Percentiles rank a stretch among this genome's conserved stretches.
phyloP scores from a whole-genome alignment of 148 eudicot species.

The Gaultheria prostrata region DNA sequence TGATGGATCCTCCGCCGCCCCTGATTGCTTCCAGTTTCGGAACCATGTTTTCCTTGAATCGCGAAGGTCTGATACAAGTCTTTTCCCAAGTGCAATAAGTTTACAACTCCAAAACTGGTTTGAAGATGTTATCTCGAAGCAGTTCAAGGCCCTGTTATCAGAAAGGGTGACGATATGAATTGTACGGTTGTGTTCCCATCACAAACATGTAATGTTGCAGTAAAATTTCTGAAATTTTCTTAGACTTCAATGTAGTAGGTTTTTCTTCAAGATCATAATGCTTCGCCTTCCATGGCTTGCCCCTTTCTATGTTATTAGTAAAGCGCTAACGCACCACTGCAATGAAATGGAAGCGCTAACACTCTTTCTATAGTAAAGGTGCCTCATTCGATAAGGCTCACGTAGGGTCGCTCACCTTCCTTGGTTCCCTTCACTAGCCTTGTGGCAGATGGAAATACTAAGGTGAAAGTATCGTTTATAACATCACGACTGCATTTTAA shows the following conservation, averaged over 20 bases:
- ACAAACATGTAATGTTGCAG: background rate
- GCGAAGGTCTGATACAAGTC: background rate
- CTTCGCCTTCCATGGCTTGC: background rate
- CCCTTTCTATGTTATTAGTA: background rate
- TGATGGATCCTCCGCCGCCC: conserved; percentile 82
- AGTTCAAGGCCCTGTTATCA: conserved; percentile 13
- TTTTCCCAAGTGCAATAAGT: background rate
- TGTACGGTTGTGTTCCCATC: background rate
- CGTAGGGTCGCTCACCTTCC: background rate
- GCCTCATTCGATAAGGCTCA: background rate
- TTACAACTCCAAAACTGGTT: background rate
- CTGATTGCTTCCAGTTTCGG: conserved; percentile 68
- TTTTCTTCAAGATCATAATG: background rate
- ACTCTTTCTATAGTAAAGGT: background rate
- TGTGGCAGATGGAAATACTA: background rate
- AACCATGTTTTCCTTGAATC: conserved; percentile 43
- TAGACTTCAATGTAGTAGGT: background rate
- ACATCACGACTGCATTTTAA: background rate
- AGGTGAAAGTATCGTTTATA: background rate
- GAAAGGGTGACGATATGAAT: background rate
- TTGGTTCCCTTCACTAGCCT: background rate
- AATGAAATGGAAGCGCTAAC: background rate
- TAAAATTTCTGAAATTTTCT: background rate
- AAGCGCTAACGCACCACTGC: background rate
- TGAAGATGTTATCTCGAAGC: background rate